phyloP scores from a whole-genome alignment of 2,329 filamentous ascomycete species.

The Fusarium continuum region DNA sequence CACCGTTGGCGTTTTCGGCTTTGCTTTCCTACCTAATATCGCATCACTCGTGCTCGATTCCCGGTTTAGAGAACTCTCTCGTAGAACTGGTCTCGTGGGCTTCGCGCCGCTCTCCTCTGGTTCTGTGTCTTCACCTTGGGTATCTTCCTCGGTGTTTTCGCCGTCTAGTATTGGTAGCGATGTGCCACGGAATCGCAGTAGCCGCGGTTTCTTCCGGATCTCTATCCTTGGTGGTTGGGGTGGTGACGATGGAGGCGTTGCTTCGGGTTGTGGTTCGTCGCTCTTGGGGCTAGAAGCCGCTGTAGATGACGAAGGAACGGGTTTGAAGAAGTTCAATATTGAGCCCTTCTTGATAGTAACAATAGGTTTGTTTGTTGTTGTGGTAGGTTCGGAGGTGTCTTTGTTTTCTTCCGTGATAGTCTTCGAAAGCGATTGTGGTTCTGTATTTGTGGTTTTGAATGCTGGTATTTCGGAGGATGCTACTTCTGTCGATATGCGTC shows the following conservation, averaged over 20 bases:
- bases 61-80: background rate
- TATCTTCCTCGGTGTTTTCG: background rate
- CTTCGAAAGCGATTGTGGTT: background rate
- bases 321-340: constrained; percentile 55
- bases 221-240: constrained; percentile 3
- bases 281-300: constrained; percentile 20
- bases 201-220: constrained; percentile 39
- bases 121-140: background rate
- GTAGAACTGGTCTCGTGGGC: background rate
- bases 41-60: constrained; percentile 9
- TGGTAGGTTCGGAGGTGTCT: background rate
- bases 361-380: background rate
- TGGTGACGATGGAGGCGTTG: constrained; percentile 40
- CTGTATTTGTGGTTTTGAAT: background rate
- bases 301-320: constrained; percentile 29
- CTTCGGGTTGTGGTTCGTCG: constrained; percentile 21
- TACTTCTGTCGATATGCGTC: constrained; percentile 8
- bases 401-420: background rate
- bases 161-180: constrained; percentile 22
- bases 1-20: constrained; percentile 42
- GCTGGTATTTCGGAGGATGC: background rate
- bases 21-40: constrained; percentile 32
- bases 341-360: constrained; percentile 44
- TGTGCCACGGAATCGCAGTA: constrained; percentile 44
- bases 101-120: background rate